These are phyloP conservation scores for Fusarium verticillioides DNA, from an alignment of 2,329 filamentous ascomycete species.

Conservation along the genomic window DNA sequence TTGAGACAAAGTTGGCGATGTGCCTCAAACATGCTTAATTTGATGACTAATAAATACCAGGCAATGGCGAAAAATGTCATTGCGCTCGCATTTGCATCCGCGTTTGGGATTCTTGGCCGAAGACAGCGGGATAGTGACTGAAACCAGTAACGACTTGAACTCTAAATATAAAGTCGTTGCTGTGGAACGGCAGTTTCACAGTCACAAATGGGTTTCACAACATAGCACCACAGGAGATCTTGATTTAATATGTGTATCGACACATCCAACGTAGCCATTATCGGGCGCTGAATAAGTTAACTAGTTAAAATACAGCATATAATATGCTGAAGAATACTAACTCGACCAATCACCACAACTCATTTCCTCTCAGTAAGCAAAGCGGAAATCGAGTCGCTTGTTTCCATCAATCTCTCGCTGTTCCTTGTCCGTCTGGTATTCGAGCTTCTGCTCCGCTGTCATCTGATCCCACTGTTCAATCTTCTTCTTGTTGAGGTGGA, in stretches of 20 bases:
- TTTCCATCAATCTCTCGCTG: conserved; percentile 60
- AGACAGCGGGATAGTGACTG: neutral
- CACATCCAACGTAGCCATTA: neutral
- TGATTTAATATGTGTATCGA: neutral
- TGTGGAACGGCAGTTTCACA: neutral
- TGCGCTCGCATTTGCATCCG: neutral
- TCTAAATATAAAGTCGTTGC: neutral
- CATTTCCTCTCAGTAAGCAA: conserved; percentile 51
- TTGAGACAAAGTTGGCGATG: conserved; percentile 1
- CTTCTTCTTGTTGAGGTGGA: conserved; percentile 61
- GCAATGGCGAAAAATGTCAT: conserved; percentile 7
- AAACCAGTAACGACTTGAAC: conserved; percentile 8
- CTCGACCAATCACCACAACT: neutral
- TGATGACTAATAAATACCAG: conserved; percentile 7
- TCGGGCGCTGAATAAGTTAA: neutral
- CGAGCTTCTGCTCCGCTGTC: conserved; percentile 55
- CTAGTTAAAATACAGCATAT: neutral
- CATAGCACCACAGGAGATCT: neutral
- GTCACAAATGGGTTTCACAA: neutral
- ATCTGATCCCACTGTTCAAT: conserved; percentile 58
- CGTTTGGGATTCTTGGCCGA: conserved; percentile 18
- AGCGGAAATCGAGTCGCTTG: conserved; percentile 63
- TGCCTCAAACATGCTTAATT: neutral
- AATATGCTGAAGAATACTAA: neutral
- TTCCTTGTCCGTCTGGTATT: conserved; percentile 58